These are phyloP conservation scores for Penicillium nucicola DNA, from an alignment of 495 filamentous ascomycete species.

Conservation along the genomic window DNA sequence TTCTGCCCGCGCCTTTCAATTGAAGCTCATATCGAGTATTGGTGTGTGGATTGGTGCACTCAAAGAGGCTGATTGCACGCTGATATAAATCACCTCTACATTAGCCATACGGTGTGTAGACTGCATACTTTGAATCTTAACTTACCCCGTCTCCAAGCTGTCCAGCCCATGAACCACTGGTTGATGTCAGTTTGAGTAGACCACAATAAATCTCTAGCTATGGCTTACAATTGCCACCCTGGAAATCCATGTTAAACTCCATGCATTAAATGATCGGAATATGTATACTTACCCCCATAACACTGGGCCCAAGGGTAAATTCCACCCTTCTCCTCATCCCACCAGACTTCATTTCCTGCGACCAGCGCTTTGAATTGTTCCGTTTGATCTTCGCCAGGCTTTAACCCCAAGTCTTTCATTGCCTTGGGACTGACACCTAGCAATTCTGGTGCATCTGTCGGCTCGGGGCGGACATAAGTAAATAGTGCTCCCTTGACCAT, in stretches of 20 bases:
- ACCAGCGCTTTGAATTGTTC: conserved; percentile 75
- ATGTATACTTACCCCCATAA: conserved; percentile 66
- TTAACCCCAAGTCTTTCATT: conserved; percentile 74
- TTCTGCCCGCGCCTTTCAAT: conserved; percentile 88
- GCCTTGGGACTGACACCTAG: conserved; percentile 74
- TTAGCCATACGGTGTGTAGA: background rate
- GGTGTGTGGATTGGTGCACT: conserved; percentile 74
- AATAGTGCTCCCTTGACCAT: conserved; percentile 83
- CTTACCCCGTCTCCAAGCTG: conserved; percentile 84
- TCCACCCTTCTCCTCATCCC: conserved; percentile 56
- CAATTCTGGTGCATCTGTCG: conserved; percentile 66
- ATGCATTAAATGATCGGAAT: background rate
- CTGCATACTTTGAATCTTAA: background rate
- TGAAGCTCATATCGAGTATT: conserved; percentile 80
- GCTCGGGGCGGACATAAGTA: conserved; percentile 84
- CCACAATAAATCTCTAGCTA: background rate
- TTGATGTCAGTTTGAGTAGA: conserved; percentile 11
- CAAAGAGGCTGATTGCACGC: conserved; percentile 89
- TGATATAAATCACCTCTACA: conserved; percentile 5
- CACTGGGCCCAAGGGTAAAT: conserved; percentile 98
- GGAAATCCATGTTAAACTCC: conserved; percentile 18
- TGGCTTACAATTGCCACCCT: conserved; percentile 57
- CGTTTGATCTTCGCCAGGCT: conserved; percentile 59
- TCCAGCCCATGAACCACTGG: conserved; percentile 80
- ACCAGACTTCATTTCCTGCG: conserved; percentile 72